Base-by-base conservation (phyloP, 495 filamentous ascomycete genomes). In the Aspergillus steynii region DNA sequence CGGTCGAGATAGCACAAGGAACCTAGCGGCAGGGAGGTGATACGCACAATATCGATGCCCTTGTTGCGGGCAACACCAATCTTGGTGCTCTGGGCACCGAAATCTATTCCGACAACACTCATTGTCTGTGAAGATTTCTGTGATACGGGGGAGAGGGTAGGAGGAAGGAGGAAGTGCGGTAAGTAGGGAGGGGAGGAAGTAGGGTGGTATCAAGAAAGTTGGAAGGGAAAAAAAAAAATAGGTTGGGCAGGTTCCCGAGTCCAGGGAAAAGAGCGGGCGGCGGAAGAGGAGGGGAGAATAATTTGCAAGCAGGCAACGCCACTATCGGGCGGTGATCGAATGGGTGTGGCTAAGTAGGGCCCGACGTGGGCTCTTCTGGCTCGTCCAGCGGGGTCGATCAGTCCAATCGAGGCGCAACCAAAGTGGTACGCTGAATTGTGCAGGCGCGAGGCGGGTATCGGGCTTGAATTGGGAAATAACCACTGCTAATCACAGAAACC, bases 1-100 rank as follows among this genome's bases (percentile, higher is more conserved):
- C 37, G 37, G 37, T 42, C 8, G 37, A 14, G 1, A 32, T 34
- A 14, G 42, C 28, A 52, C 34, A 59, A 52, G n/a, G 50, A 50
- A 10, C 4, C 32, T 27, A 20, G 37, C 28, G 15, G 61, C 48
- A 64, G 65, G 68, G 68, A 71, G 65, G 65, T 62, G 61, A 62
- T 66, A 96, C 93, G 69, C 87, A 97, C 94, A 76, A 99, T 96
- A 84, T 99, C 95, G 74, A 99, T 96, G 82, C 95, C 95, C 71
- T 96, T 90, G 76, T 98, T 98, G 72, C 94, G 83, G 65, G 95
- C 94, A 75, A 98, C 95, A 72, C 95, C 96, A 76, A 98, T 90
- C 71, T 96, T 94, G 65, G 94, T 97, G 82, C 96, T 97, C 70
- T 96, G 90, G 31, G 93, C 90, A 80, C 95, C 95, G 79, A 99